Conservation (phyloP, 78 protist species). For the Dictyostelium capitatum region DNA sequence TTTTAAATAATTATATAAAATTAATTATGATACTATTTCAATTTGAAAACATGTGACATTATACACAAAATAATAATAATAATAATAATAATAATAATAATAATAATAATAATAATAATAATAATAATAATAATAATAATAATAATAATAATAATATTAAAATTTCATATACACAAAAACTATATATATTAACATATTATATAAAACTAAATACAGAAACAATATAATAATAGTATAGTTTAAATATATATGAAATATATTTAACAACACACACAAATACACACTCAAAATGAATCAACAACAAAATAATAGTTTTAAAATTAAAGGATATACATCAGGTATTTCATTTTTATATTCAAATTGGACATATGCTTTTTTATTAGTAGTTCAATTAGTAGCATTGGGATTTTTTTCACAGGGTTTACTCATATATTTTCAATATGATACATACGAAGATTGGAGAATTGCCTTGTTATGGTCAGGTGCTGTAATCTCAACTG, state of each 20-base stretch:
- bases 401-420: constrained; percentile 4
- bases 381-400: constrained; percentile 23
- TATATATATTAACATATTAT: neutral
- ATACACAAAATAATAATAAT: too few species aligned
- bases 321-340: neutral
- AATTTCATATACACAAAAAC: neutral
- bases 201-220: too few species aligned
- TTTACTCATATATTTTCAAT: constrained; percentile 15
- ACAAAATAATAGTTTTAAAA: neutral
- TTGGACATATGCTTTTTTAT: constrained; percentile 3
- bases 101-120: neutral
- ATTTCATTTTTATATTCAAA: constrained; percentile 12
- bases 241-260: neutral
- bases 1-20: neutral
- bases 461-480: constrained; percentile 20
- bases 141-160: too few species aligned
- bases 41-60: neutral
- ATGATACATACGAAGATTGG: neutral
- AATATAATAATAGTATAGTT: neutral
- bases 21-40: neutral
- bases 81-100: too few species aligned
- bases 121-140: neutral
- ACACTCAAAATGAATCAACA: neutral
- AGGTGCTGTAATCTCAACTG: neutral
- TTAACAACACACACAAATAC: neutral